A percentile compares a stretch with the other conserved stretches of the same genome.
Conservation (phyloP, 345 rosid species). For the Populus tremula region DNA sequence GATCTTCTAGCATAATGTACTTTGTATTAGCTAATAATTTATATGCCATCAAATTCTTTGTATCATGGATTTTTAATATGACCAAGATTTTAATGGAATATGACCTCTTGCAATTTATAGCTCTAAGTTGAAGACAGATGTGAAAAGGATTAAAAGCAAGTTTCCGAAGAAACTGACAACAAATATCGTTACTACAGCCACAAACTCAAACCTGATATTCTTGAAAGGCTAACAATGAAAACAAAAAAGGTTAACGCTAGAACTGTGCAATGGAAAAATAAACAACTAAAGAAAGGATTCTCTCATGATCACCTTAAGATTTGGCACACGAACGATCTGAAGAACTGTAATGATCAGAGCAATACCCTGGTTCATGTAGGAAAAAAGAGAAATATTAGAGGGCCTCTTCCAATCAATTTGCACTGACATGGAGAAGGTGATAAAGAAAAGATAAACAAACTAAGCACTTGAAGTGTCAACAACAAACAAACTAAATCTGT, state of each 20-base stretch:
- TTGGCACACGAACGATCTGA: conserved; percentile 89
- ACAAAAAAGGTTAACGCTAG: not conserved
- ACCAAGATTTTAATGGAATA: not conserved
- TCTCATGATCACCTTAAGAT: conserved; percentile 69
- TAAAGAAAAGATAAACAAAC: not conserved
- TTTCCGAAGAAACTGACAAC: not conserved
- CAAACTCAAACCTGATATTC: not conserved
- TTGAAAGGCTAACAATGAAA: not conserved
- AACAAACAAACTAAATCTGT: not conserved
- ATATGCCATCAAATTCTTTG: not conserved
- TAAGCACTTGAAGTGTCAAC: not conserved
- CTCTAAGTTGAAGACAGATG: not conserved
- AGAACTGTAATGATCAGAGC: conserved; percentile 92
- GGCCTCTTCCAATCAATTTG: not conserved
- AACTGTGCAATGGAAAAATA: not conserved
- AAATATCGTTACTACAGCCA: not conserved
- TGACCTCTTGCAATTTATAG: not conserved
- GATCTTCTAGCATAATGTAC: not conserved
- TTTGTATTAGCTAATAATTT: not conserved
- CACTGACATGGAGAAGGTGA: not conserved
- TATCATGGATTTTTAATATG: not conserved
- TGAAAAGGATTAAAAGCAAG: not conserved
- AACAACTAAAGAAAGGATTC: conserved; percentile 9
- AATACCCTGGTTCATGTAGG: conserved; percentile 60
- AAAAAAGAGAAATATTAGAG: conserved; percentile 14